These are phyloP conservation scores for Cantharellus cinnabarinus DNA, from an alignment of 768 basidiomycete genomes.

Conservation along the genomic window DNA sequence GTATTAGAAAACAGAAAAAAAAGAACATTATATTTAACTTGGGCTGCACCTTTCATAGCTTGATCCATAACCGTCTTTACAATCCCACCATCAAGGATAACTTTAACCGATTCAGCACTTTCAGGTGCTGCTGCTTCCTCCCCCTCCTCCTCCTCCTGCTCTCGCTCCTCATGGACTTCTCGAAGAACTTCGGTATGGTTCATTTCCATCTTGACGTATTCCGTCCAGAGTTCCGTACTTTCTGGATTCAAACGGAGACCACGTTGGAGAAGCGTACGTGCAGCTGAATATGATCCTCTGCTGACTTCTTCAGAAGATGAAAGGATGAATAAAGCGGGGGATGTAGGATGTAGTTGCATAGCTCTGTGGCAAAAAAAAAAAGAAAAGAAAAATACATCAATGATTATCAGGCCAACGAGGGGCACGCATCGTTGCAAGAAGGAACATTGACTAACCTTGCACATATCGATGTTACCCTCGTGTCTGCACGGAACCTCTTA, in stretches of 20 bases:
- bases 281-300: conserved; percentile 51
- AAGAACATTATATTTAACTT: conserved; percentile 9
- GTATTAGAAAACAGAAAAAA: conserved; percentile 8
- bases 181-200: conserved; percentile 59
- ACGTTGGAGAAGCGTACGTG: conserved; percentile 65
- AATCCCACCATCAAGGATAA: conserved; percentile 61
- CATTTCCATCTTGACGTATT: conserved; percentile 81
- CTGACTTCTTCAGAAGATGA: conserved; percentile 69
- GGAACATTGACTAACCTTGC: conserved; percentile 36
- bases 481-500: conserved; percentile 54
- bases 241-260: conserved; percentile 62
- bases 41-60: conserved; percentile 44
- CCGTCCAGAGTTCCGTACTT: conserved; percentile 62
- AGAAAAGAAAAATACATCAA: background rate
- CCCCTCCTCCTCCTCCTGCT: conserved; percentile 7
- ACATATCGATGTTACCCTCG: conserved; percentile 61
- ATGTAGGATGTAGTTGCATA: conserved; percentile 67
- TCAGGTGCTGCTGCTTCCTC: conserved; percentile 23
- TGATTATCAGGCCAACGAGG: background rate
- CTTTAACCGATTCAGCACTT: conserved; percentile 34
- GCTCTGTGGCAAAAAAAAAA: conserved; percentile 29
- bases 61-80: conserved; percentile 56
- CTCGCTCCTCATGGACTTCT: conserved; percentile 8
- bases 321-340: conserved; percentile 59
- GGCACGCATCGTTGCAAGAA: background rate